phyloP scores from a whole-genome alignment of 768 basidiomycete species.

The Suillus alpinus region DNA sequence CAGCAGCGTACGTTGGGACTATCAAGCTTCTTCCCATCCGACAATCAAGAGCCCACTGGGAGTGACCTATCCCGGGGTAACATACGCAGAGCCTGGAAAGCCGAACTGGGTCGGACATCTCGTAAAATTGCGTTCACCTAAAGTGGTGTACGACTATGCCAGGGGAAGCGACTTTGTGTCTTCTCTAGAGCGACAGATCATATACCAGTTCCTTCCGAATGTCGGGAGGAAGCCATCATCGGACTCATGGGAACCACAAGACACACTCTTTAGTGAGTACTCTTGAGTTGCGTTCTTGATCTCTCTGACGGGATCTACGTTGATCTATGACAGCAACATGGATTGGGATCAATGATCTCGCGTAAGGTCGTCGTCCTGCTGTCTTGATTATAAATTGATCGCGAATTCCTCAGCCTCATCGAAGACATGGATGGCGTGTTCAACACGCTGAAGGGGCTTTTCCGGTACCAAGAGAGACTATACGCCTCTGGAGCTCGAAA shows the following conservation, averaged over 20 bases:
- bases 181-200: conserved; percentile 42
- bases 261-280: conserved; percentile 47
- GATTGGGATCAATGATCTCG: conserved; percentile 69
- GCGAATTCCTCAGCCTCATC: not conserved
- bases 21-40: conserved; percentile 26
- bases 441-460: conserved; percentile 33
- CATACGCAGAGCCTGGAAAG: conserved; percentile 36
- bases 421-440: conserved; percentile 13
- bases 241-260: conserved; percentile 40
- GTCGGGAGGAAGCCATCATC: conserved; percentile 35
- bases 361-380: conserved; percentile 30
- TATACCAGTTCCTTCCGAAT: conserved; percentile 36
- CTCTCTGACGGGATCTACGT: not conserved
- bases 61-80: conserved; percentile 45
- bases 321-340: conserved; percentile 46
- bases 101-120: conserved; percentile 67
- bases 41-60: conserved; percentile 46
- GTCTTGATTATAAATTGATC: not conserved
- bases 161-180: conserved; percentile 46
- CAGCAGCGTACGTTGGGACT: conserved; percentile 27
- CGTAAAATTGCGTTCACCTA: conserved; percentile 36
- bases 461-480: conserved; percentile 44
- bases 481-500: conserved; percentile 49
- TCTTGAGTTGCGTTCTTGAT: not conserved
- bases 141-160: conserved; percentile 61